phyloP scores from a whole-genome alignment of 345 rosid genomes.

The Fremontodendron californicum region DNA sequence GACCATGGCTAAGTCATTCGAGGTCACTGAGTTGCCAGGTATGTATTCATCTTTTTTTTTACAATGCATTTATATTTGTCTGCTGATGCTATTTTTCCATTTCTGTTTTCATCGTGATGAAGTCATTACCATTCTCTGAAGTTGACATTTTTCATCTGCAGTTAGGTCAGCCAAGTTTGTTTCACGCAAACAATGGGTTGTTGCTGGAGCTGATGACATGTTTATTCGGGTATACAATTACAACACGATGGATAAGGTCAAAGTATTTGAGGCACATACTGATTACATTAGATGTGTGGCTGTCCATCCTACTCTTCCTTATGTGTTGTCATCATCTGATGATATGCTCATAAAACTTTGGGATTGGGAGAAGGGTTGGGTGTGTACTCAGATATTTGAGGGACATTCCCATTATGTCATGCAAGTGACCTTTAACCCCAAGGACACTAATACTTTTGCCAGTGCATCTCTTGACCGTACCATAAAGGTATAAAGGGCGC shows the following conservation, averaged over 20 bases:
- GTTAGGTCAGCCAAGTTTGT: constrained; percentile 95
- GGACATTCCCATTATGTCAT: constrained; percentile 99
- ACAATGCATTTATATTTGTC: not conserved
- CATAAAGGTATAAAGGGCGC: constrained; percentile 52
- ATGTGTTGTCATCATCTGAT: constrained; percentile 91
- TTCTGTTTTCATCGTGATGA: constrained; percentile 12
- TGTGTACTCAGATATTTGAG: constrained; percentile 84
- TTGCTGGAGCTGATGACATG: constrained; percentile 96
- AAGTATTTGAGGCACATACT: constrained; percentile 94
- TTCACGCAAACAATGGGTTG: constrained; percentile 86
- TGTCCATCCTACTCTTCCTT: constrained; percentile 91
- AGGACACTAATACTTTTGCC: constrained; percentile 90
- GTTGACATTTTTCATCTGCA: constrained; percentile 33
- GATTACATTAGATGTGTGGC: constrained; percentile 94
- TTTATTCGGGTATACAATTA: constrained; percentile 84
- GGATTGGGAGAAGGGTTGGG: constrained; percentile 99
- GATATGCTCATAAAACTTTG: constrained; percentile 99
- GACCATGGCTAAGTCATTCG: constrained; percentile 84
- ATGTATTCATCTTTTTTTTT: constrained; percentile 18
- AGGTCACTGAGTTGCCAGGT: constrained; percentile 93
- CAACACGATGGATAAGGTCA: constrained; percentile 86
- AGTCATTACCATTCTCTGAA: not conserved
- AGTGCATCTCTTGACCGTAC: constrained; percentile 98
- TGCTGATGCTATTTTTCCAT: not conserved
- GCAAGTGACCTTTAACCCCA: constrained; percentile 94